Percentiles rank a stretch among this genome's conserved stretches.
phyloP scores from a whole-genome alignment of 1,139 yeast species.

The Kazachstania sp. region DNA sequence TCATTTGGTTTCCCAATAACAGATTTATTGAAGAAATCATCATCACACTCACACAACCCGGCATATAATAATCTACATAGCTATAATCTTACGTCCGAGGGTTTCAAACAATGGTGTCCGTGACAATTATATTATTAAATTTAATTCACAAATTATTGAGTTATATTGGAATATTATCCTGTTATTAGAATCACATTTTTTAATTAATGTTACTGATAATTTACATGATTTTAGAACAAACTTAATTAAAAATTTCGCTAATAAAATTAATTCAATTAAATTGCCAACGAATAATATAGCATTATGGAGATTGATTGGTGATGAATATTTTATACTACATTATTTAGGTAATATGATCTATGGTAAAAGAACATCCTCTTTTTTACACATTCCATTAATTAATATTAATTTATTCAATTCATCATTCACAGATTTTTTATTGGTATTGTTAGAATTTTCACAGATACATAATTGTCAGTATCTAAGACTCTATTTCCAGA shows the following conservation, averaged over 20 bases:
- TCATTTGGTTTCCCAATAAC: constrained; percentile 18
- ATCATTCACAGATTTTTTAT: constrained; percentile 19
- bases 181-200: constrained; percentile 24
- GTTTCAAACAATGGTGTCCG: constrained; percentile 29
- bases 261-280: constrained; percentile 6
- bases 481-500: constrained; percentile 21
- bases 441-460: constrained; percentile 23
- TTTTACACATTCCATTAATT: constrained; percentile 19
- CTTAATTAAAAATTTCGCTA: constrained; percentile 13
- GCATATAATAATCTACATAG: neutral
- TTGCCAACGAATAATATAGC: too few relatives aligned
- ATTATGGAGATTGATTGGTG: constrained; percentile 21
- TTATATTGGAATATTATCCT: constrained; percentile 29
- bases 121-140: constrained; percentile 17
- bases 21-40: constrained; percentile 12
- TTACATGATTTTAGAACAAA: constrained; percentile 15
- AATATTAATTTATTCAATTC: neutral
- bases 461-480: constrained; percentile 9
- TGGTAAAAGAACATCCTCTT: constrained; percentile 16
- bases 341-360: constrained; percentile 19
- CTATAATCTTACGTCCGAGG: constrained; percentile 13
- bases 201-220: constrained; percentile 5
- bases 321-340: constrained; percentile 18
- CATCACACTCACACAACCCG: neutral
- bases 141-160: constrained; percentile 9